These are phyloP conservation scores for Citrus unshiu DNA, from an alignment of 345 rosid genomes.

Conservation along the genomic window DNA sequence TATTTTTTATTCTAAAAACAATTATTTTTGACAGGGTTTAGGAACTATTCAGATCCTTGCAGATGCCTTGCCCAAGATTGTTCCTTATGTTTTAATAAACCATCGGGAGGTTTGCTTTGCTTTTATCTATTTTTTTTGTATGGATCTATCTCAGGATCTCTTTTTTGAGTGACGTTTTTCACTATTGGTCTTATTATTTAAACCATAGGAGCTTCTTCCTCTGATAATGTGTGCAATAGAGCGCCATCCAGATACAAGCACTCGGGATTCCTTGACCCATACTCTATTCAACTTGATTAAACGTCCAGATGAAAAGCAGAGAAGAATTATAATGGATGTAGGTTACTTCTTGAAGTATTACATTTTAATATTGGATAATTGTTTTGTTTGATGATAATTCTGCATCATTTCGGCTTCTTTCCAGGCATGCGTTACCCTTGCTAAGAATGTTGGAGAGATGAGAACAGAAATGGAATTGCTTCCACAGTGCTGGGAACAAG, in stretches of 20 bases:
- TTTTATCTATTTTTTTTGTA: neutral
- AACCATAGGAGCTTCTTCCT: slow-evolving; percentile 84
- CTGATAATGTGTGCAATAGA: slow-evolving; percentile 98
- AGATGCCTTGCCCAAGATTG: slow-evolving; percentile 95
- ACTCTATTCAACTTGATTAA: slow-evolving; percentile 89
- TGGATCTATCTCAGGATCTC: neutral
- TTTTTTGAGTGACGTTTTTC: slow-evolving; percentile 6
- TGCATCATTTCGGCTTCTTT: slow-evolving; percentile 23
- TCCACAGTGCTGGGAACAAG: slow-evolving; percentile 99
- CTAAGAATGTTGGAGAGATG: slow-evolving; percentile 96
- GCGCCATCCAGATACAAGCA: slow-evolving; percentile 78
- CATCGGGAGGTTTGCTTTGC: slow-evolving; percentile 79
- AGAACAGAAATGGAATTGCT: slow-evolving; percentile 96
- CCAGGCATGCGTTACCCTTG: slow-evolving; percentile 93
- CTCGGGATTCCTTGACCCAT: slow-evolving; percentile 92
- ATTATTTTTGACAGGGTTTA: slow-evolving; percentile 55
- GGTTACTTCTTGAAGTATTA: slow-evolving; percentile 29
- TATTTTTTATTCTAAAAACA: slow-evolving; percentile 13
- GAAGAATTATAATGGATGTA: slow-evolving; percentile 94
- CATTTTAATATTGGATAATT: slow-evolving; percentile 7
- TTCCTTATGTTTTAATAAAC: slow-evolving; percentile 94
- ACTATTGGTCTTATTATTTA: slow-evolving; percentile 10
- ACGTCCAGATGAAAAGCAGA: slow-evolving; percentile 98
- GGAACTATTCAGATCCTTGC: slow-evolving; percentile 96
- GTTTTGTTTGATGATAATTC: slow-evolving; percentile 20